Evolutionary conservation across 2,329 filamentous ascomycete genomes (phyloP), one percentile per base, ranked within the genome.

Genomic region (Metarhizium humberi): DNA sequence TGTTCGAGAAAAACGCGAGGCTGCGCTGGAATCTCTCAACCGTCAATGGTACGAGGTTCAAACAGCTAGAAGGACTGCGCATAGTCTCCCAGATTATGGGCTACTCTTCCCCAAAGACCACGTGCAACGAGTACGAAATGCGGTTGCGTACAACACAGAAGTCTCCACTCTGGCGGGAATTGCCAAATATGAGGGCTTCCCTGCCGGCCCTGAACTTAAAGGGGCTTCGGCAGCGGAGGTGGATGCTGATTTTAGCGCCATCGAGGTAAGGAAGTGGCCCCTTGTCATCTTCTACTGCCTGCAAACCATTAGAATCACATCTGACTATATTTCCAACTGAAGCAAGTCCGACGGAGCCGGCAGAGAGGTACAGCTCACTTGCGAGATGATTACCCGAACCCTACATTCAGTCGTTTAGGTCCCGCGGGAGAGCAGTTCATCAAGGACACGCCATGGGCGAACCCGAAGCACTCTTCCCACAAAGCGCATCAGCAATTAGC

Each of bases 171-270:
- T 99, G 56, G 86, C 92, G 6, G 92, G 92, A 42, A 79, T 97
- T 52, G 92, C 92, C 40, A 97, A 96, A 72, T 92, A 96, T 68
- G 86, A 95, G 65, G 94, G 94, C 29, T 99, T 99, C 72, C 94
- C 94, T 40, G 92, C 92, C 36, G 94, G 92, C n/a, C 94, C 94
- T 20, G 80, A 88, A 38, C 86, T 99, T 71, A 78, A 78, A 56
- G 81, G 88, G 46, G 88, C 89, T 30, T 85, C 86, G 42, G 71
- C 80, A 25, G 76, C 80, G 11, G 90, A 96, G 65, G 73, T 94
- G 50, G 90, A 96, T 55, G 87, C 92, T 51, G 94, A 99, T 72
- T 76, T 97, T 60, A 85, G 88, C 68, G 87, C 87, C 62, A 96
- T 99, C 78, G 87, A 88, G 66, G 92, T 96, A 68, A 55, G 68